Percentiles rank a stretch among this genome's conserved stretches.
These are phyloP conservation scores for Avena eriantha DNA, from an alignment of 176 grass and related monocot species.

Conservation along the genomic window DNA sequence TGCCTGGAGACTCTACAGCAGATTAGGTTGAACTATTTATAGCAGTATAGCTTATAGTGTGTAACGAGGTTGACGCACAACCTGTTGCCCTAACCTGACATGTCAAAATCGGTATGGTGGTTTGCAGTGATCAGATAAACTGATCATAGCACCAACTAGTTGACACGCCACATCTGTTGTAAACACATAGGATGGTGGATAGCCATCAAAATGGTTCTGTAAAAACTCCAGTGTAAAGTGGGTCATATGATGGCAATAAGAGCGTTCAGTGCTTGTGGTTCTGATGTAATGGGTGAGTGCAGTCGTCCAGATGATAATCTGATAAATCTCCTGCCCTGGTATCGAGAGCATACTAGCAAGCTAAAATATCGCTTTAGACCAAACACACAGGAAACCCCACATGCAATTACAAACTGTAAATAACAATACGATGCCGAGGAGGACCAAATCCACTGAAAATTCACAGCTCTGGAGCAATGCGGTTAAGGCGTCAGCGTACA, in stretches of 20 bases:
- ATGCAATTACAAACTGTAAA: no score
- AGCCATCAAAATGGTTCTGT: not conserved
- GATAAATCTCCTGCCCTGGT: not conserved
- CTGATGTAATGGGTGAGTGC: not conserved
- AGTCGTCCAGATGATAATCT: not conserved
- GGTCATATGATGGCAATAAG: slow-evolving; percentile 2
- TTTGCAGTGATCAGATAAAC: not conserved
- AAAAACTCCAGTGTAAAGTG: slow-evolving; percentile 14
- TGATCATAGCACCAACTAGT: not conserved
- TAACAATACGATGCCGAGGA: no score
- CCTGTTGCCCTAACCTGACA: not conserved
- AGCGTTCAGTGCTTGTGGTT: not conserved
- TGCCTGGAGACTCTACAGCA: slow-evolving; percentile 32
- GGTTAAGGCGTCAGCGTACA: no score
- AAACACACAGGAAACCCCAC: no score
- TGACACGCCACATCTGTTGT: not conserved
- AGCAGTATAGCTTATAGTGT: not conserved
- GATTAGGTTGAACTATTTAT: slow-evolving; percentile 35
- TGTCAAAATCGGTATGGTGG: not conserved
- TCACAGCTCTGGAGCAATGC: no score
- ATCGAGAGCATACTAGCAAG: not conserved
- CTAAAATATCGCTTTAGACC: not conserved
- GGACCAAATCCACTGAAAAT: no score
- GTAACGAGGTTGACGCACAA: not conserved
- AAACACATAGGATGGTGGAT: slow-evolving; percentile 12